These are phyloP conservation scores for Wickerhamiella kurtzmanii DNA, from an alignment of 805 yeast species.

Conservation along the genomic window DNA sequence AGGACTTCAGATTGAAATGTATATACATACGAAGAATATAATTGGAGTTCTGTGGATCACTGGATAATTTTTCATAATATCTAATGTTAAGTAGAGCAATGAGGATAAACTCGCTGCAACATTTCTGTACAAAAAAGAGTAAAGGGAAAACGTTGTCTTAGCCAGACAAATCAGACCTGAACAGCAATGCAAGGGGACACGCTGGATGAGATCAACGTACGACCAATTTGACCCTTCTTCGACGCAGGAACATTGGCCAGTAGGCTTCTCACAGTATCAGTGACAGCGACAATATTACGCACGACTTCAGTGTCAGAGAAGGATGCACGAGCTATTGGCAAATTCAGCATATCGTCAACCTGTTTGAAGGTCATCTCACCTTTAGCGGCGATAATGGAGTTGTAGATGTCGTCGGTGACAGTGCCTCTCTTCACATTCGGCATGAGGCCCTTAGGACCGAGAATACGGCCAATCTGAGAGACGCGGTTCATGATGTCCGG, in stretches of 20 bases:
- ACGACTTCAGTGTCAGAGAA: conserved; percentile 67
- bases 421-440: conserved; percentile 81
- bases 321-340: conserved; percentile 65
- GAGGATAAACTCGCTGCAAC: not conserved
- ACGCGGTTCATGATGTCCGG: conserved; percentile 61
- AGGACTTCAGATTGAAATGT: too few species aligned
- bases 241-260: conserved; percentile 14
- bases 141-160: not conserved
- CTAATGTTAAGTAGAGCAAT: not conserved
- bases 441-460: conserved; percentile 85
- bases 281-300: conserved; percentile 54
- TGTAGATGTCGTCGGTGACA: conserved; percentile 51
- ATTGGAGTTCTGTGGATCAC: too few species aligned
- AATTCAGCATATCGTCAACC: conserved; percentile 41
- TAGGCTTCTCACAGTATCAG: conserved; percentile 44
- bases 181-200: conserved; percentile 72
- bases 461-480: conserved; percentile 53
- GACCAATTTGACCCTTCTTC: conserved; percentile 44
- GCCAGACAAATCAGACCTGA: conserved; percentile 24
- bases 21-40: too few species aligned
- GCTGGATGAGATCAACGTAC: conserved; percentile 53
- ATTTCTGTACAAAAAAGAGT: not conserved
- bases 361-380: conserved; percentile 75
- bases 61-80: too few species aligned
- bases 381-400: conserved; percentile 38